These are phyloP conservation scores for Byssothecium circinans DNA, from an alignment of 2,329 filamentous ascomycete species.

Conservation along the genomic window DNA sequence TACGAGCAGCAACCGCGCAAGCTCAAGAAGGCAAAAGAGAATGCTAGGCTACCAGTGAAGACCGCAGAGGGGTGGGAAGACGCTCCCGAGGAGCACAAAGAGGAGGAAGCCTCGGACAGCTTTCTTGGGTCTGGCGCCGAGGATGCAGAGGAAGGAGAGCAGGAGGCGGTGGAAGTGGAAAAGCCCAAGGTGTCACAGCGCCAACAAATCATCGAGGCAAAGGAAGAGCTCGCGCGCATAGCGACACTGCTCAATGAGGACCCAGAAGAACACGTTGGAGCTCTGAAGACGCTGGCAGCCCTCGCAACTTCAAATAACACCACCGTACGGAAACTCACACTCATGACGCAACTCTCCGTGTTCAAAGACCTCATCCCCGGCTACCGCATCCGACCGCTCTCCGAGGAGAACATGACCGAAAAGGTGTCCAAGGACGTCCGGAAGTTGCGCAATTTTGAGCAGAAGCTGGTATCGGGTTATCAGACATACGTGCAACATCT, in stretches of 20 bases:
- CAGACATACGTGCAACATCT: constrained; percentile 81
- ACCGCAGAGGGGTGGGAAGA: constrained; percentile 69
- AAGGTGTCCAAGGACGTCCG: constrained; percentile 93
- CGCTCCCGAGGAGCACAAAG: constrained; percentile 48
- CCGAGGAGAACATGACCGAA: constrained; percentile 71
- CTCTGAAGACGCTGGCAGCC: constrained; percentile 75
- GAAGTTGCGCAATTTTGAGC: constrained; percentile 80
- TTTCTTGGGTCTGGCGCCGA: constrained; percentile 64
- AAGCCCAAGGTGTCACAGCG: constrained; percentile 69
- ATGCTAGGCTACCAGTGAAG: constrained; percentile 80
- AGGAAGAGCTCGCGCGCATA: constrained; percentile 87
- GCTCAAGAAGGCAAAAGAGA: constrained; percentile 70
- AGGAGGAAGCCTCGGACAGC: constrained; percentile 57
- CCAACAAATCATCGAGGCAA: constrained; percentile 81
- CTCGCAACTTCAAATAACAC: constrained; percentile 70
- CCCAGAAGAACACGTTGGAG: constrained; percentile 83
- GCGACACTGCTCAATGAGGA: constrained; percentile 83
- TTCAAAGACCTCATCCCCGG: constrained; percentile 97
- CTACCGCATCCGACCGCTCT: constrained; percentile 84
- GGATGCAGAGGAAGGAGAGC: constrained; percentile 50
- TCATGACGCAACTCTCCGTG: constrained; percentile 84
- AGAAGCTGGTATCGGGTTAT: constrained; percentile 82
- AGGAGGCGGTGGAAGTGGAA: constrained; percentile 46
- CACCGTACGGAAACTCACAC: constrained; percentile 79
- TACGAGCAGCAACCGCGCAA: constrained; percentile 83